These are phyloP conservation scores for Lentithecium fluviatile DNA, from an alignment of 495 filamentous ascomycete species.

Conservation along the genomic window DNA sequence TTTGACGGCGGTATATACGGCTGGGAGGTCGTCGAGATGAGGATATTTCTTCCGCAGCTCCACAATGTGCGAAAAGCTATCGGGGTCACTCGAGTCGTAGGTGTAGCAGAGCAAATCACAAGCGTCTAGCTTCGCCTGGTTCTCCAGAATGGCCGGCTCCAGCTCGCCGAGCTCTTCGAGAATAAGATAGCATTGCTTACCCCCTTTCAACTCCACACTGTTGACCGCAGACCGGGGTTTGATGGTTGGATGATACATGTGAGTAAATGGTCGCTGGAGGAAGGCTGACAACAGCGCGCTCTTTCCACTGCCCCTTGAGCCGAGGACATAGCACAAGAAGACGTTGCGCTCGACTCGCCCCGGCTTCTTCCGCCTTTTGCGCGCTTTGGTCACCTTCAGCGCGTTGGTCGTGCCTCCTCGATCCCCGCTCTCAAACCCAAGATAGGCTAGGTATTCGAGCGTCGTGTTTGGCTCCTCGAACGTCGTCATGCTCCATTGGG, in stretches of 20 bases:
- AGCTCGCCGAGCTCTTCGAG: conserved; percentile 93
- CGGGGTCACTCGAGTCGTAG: conserved; percentile 94
- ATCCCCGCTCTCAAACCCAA: conserved; percentile 73
- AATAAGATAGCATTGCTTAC: conserved; percentile 96
- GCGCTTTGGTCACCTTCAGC: conserved; percentile 85
- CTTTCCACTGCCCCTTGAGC: conserved; percentile 79
- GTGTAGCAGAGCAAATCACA: conserved; percentile 94
- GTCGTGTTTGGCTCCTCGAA: conserved; percentile 94
- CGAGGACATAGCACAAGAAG: conserved; percentile 92
- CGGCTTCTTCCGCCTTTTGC: conserved; percentile 75
- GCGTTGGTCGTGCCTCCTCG: conserved; percentile 72
- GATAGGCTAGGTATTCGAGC: conserved; percentile 89
- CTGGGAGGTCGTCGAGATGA: conserved; percentile 80
- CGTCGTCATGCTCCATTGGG: conserved; percentile 99
- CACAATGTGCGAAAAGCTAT: conserved; percentile 89
- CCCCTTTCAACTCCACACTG: conserved; percentile 91
- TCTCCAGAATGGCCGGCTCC: conserved; percentile 89
- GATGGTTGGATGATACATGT: conserved; percentile 90
- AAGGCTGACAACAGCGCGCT: conserved; percentile 86
- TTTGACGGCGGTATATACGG: conserved; percentile 88
- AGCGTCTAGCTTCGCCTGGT: conserved; percentile 83
- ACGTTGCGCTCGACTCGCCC: conserved; percentile 91
- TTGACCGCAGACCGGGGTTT: conserved; percentile 92
- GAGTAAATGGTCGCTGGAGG: conserved; percentile 79
- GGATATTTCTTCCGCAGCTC: conserved; percentile 72